Percentiles rank a stretch among this genome's conserved stretches.
Evolutionary conservation across 108 stramenopile genomes (phyloP).

Genomic region (Skeletonema marinoi): DNA sequence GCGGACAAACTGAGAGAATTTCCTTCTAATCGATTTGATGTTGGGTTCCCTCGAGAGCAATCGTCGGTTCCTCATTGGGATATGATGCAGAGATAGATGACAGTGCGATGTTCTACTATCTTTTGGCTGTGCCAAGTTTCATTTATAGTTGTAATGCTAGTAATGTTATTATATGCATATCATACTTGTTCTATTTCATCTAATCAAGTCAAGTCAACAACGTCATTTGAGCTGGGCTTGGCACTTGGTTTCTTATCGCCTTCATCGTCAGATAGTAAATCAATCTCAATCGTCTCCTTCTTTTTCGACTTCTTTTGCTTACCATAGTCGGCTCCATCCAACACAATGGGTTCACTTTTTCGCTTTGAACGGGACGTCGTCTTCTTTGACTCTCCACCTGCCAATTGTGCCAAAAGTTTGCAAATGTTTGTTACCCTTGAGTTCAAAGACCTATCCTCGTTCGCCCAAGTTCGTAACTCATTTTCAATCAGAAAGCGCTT

Average conservation of each 20-base stretch:
- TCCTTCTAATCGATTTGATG: conserved; percentile 46
- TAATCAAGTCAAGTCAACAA: conserved; percentile 10
- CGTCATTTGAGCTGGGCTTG: background rate
- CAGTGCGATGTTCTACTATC: background rate
- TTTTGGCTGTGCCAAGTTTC: background rate
- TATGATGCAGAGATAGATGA: conserved; percentile 1
- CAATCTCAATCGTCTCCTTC: conserved; percentile 34
- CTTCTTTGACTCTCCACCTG: conserved; percentile 14
- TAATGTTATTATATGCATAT: conserved; percentile 4
- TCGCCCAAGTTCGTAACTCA: conserved; percentile 37
- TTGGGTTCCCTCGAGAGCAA: conserved; percentile 34
- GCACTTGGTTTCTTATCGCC: conserved; percentile 1
- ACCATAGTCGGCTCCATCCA: conserved; percentile 25
- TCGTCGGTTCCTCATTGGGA: conserved; percentile 8
- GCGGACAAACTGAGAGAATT: conserved; percentile 19
- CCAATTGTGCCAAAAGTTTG: conserved; percentile 11
- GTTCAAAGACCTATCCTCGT: conserved; percentile 14
- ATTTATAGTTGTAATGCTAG: conserved; percentile 8
- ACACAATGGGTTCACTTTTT: conserved; percentile 15
- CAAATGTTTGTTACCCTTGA: conserved; percentile 7
- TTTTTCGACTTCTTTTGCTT: background rate
- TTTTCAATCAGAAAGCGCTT: conserved; percentile 41
- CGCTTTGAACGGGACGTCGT: conserved; percentile 7
- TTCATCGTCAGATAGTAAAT: conserved; percentile 27
- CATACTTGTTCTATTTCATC: background rate